Conservation (phyloP, 306 rosid genomes). For the Cucurbita argyrosperma region DNA sequence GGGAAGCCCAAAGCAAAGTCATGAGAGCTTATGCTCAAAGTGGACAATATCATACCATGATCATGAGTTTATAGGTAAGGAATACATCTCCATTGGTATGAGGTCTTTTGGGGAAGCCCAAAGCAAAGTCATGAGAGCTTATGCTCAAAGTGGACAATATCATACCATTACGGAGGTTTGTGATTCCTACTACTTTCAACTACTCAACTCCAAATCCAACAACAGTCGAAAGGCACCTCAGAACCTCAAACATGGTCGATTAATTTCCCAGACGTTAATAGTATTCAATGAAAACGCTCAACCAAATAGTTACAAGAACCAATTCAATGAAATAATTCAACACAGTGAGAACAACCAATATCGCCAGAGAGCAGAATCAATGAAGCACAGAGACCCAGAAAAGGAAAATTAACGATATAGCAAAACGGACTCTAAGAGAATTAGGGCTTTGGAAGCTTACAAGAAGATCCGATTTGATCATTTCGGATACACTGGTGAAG, state of each 20-base stretch:
- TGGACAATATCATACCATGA: too few relatives aligned
- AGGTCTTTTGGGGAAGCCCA: too few relatives aligned
- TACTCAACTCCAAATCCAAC: background rate
- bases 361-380: background rate
- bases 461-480: conserved; percentile 79
- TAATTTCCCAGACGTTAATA: background rate
- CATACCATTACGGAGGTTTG: too few relatives aligned
- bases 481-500: conserved; percentile 53
- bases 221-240: background rate
- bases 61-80: too few relatives aligned
- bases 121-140: too few relatives aligned
- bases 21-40: too few relatives aligned
- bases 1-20: too few relatives aligned
- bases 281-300: background rate
- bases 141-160: too few relatives aligned
- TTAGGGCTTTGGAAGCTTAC: conserved; percentile 21
- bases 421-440: background rate
- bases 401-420: background rate
- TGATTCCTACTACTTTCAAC: background rate
- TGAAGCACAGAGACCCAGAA: background rate
- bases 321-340: background rate
- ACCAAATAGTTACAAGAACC: background rate
- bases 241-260: background rate
- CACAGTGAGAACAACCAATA: background rate
- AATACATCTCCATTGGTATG: too few relatives aligned